Evolutionary conservation across 768 basidiomycete species (phyloP), one percentile per base, ranked within the genome.

Genomic region (Boletus sp.): DNA sequence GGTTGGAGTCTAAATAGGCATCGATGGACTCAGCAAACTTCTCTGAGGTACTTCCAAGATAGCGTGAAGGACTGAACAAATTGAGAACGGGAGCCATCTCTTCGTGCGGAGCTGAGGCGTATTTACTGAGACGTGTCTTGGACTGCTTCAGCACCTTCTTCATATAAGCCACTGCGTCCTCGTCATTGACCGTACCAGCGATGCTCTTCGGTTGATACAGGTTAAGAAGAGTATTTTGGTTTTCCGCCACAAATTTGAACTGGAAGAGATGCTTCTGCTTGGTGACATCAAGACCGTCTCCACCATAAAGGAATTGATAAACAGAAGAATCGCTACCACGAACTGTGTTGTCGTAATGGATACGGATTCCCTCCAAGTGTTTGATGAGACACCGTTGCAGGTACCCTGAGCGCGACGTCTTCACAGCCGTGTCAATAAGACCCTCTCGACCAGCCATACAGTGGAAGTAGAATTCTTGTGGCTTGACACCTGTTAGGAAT

Each of bases 401-500:
- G 73, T 99, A 99, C 18, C 97, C 97, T 5, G 97, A 98, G 53
- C 97, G 94, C 60, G 90, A 92, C 5, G 97, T 99, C 77, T 99
- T 99, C 71, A 99, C 96, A 37, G 97, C 97, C 6, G 97, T 99
- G 68, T 99, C 97, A 67, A 99, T 99, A 39, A 99, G 82, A 68
- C 97, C 97, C 77, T 99, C 97, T 64, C 97, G 85, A 51, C 97
- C 97, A 56, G 97, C 97, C 97, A 99, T 99, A 70, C 97, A 98
- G 76, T 99, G 97, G 81, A 99, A 99, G 77, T 97, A 99, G 76
- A 98, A 99, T 72, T 99, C 97, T 71, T 99, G 97, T 0, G 97
- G 97, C 64, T 90, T 92, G 71, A 99, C 86, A 53, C 97, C 97
- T 7, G 97, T 98, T 78, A 99, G 83, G 82, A 99, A 99, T 36